Evolutionary conservation across 2,329 filamentous ascomycete genomes (phyloP).

Genomic region (Didymella sp.): DNA sequence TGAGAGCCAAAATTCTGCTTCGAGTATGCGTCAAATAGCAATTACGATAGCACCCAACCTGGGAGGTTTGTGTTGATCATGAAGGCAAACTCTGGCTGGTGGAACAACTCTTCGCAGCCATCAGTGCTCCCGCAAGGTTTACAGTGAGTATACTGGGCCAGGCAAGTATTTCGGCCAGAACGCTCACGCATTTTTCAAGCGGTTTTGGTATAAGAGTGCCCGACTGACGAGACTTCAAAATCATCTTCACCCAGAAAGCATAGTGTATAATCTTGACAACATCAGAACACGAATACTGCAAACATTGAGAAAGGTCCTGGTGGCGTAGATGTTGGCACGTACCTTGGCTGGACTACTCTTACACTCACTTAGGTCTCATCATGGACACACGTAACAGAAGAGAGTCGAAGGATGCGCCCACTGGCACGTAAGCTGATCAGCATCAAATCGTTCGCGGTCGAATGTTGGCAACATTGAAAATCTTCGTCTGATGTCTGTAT

Average conservation of each 20-base stretch:
- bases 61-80: neutral
- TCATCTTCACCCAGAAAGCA: neutral
- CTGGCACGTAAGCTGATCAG: neutral
- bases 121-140: neutral
- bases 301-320: slow-evolving; percentile 44
- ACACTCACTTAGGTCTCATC: slow-evolving; percentile 37
- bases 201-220: neutral
- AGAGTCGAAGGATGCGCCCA: neutral
- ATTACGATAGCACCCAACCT: neutral
- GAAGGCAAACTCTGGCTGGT: neutral
- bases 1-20: neutral
- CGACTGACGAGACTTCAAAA: neutral
- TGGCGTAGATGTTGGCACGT: slow-evolving; percentile 41
- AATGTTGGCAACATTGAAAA: too few relatives aligned
- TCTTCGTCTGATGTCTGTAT: too few relatives aligned
- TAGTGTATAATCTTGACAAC: slow-evolving; percentile 9
- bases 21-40: neutral
- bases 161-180: slow-evolving; percentile 3
- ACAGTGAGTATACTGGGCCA: slow-evolving; percentile 3
- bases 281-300: slow-evolving; percentile 42
- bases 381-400: neutral
- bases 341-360: slow-evolving; percentile 49
- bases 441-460: neutral
- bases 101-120: neutral
- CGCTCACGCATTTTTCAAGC: neutral